Base-by-base conservation (phyloP, 2,329 filamentous ascomycete species). In the Botrytis elliptica region DNA sequence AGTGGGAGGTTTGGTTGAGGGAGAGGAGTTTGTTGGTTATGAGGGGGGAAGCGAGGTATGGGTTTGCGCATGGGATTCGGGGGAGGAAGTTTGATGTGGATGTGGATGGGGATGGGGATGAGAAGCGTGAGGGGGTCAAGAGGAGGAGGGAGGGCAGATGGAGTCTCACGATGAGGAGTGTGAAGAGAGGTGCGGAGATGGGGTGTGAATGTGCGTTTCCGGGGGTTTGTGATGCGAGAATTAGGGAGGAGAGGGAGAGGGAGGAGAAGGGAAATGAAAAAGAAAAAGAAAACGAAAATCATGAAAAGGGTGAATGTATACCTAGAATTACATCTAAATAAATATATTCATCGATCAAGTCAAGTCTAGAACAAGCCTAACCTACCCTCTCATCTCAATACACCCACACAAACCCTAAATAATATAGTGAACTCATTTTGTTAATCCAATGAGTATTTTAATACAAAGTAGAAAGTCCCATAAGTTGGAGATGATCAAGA, bases 211-310 rank as follows among this genome's bases (percentile, higher is more conserved):
- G 74, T 74, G 44, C 52, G 20, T 75, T 71, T 64, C 74, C 72
- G 4, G 74, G 66, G 20, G 74, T 75, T 59, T 75, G 74, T 62
- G 74, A 75, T 65, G 67, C 74, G 25, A 74, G 72, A 29, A 74
- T 75, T 10, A 55, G 62, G 40, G 74, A 75, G 29, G 74, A 75
- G 38, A 59, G 20, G 38, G 52, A 60, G n/a, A 70, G 38, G 46
- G 74, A 75, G n/a, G 74, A 75, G 38, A 57, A 69, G 36, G 9
- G 38, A 10, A 22, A 49, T 0, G 63, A 33, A 20, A 16, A 25
- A 3, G 4, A 36, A 2, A 36, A 25, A 60, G 20, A 14, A 8
- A 8, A 12, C 4, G 40, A 46, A 22, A 40, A 10, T 4, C 63
- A 2, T n/a, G 12, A 6, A 14, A 9, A 25, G 0, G 9, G 0